Evolutionary conservation across 2,329 filamentous ascomycete genomes (phyloP).

Genomic region (Aspergillus tubingensis): DNA sequence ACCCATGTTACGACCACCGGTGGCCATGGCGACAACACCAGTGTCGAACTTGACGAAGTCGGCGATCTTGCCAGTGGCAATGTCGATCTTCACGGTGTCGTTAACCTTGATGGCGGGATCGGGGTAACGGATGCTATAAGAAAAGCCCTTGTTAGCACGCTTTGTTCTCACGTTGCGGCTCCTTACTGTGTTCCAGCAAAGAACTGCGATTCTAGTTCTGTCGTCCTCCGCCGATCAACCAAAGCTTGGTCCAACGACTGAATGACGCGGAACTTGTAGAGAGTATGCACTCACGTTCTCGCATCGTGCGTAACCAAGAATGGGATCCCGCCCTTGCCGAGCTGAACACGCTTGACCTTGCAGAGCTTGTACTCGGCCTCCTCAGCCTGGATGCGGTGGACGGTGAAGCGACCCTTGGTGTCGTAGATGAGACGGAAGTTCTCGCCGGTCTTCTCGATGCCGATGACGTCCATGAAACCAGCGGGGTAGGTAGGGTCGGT

Average conservation of each 20-base stretch:
- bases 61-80: constrained; percentile 93
- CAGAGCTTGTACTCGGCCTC: constrained; percentile 99
- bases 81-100: constrained; percentile 99
- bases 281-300: constrained; percentile 88
- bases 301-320: constrained; percentile 99
- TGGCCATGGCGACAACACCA: constrained; percentile 96
- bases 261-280: constrained; percentile 80
- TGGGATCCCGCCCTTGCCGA: constrained; percentile 99
- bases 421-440: constrained; percentile 99
- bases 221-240: constrained; percentile 59
- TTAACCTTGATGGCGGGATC: constrained; percentile 99
- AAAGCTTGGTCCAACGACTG: constrained; percentile 99
- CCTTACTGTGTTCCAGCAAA: constrained; percentile 38
- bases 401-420: constrained; percentile 99
- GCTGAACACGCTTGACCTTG: constrained; percentile 99
- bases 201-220: constrained; percentile 26
- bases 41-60: constrained; percentile 99
- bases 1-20: constrained; percentile 99
- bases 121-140: constrained; percentile 91
- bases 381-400: constrained; percentile 98
- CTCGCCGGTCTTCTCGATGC: constrained; percentile 99
- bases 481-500: constrained; percentile 97
- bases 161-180: constrained; percentile 21
- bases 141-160: constrained; percentile 35
- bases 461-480: constrained; percentile 99